These are phyloP conservation scores for Exserohilum turcica DNA, from an alignment of 2,329 filamentous ascomycete species.

Conservation along the genomic window DNA sequence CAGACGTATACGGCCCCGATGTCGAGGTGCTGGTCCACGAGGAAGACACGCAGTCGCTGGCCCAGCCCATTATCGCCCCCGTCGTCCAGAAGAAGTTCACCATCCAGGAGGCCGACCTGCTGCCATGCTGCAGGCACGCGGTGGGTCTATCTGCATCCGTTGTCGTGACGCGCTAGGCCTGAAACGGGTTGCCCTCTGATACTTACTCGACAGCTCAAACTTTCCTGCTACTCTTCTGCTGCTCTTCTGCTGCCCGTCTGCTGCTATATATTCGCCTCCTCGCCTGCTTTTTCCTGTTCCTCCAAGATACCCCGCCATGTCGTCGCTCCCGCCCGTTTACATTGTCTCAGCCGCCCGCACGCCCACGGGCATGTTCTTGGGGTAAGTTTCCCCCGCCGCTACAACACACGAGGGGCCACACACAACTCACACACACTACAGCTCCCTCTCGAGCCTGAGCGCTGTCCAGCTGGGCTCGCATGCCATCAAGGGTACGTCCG, in stretches of 20 bases:
- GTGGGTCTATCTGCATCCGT: slow-evolving; percentile 15
- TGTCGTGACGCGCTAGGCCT: slow-evolving; percentile 20
- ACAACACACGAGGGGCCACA: slow-evolving; percentile 28
- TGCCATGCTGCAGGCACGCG: slow-evolving; percentile 22
- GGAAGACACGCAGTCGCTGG: slow-evolving; percentile 91
- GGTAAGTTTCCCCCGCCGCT: slow-evolving; percentile 60
- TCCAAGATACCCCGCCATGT: slow-evolving; percentile 61
- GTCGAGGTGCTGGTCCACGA: slow-evolving; percentile 97
- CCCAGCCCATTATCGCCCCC: slow-evolving; percentile 91
- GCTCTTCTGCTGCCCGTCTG: slow-evolving; percentile 8
- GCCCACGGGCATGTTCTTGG: slow-evolving; percentile 91
- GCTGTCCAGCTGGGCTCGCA: slow-evolving; percentile 86
- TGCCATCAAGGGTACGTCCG: slow-evolving; percentile 81
- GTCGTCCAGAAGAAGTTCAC: slow-evolving; percentile 96
- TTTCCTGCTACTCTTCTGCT: slow-evolving; percentile 2
- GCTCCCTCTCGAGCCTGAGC: slow-evolving; percentile 84
- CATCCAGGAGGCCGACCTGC: slow-evolving; percentile 52
- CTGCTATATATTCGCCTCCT: neutral
- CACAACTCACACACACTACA: slow-evolving; percentile 50
- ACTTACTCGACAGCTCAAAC: neutral
- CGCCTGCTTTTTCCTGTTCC: neutral
- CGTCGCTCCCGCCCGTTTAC: slow-evolving; percentile 85
- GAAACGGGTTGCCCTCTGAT: slow-evolving; percentile 24
- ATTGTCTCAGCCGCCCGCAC: slow-evolving; percentile 92
- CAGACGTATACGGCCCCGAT: slow-evolving; percentile 91